Percentiles rank a stretch among this genome's conserved stretches.
Evolutionary conservation across 257 asterid species (phyloP).

Genomic region (Nicotiana obtusifolia): DNA sequence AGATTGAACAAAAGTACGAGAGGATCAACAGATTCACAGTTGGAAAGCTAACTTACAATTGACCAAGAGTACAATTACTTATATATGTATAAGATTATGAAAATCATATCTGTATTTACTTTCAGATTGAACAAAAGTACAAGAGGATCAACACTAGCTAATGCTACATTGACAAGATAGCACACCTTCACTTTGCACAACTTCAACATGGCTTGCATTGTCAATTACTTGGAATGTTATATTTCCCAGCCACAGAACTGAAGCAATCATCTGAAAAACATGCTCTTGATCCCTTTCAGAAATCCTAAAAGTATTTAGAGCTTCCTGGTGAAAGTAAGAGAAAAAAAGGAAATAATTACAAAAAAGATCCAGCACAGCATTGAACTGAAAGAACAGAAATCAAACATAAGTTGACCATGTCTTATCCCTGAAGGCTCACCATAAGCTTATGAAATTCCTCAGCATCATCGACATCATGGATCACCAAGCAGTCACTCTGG

Average conservation of each 20-base stretch:
- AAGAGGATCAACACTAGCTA: constrained; percentile 12
- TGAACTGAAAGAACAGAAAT: constrained; percentile 12
- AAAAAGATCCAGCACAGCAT: constrained; percentile 5
- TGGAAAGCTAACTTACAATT: background rate
- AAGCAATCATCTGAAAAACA: constrained; percentile 77
- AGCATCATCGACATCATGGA: constrained; percentile 62
- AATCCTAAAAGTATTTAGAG: constrained; percentile 51
- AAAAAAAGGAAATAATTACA: constrained; percentile 13
- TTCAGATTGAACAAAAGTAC: background rate
- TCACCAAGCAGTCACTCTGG: constrained; percentile 69
- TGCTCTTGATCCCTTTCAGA: constrained; percentile 71
- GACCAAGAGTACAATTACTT: background rate
- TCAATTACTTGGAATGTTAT: constrained; percentile 64
- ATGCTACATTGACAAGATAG: constrained; percentile 14
- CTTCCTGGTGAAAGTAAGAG: constrained; percentile 53
- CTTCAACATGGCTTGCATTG: constrained; percentile 64
- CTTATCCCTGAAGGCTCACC: constrained; percentile 16
- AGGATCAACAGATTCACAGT: constrained; percentile 9
- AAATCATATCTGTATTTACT: background rate
- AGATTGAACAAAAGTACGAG: background rate
- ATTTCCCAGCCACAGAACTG: constrained; percentile 96
- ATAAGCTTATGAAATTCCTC: constrained; percentile 48
- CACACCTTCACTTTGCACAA: constrained; percentile 77
- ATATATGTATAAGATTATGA: constrained; percentile 1
- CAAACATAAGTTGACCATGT: constrained; percentile 8